Conservation (phyloP, 2,329 filamentous ascomycete genomes). For the Xylariaceae sp. region DNA sequence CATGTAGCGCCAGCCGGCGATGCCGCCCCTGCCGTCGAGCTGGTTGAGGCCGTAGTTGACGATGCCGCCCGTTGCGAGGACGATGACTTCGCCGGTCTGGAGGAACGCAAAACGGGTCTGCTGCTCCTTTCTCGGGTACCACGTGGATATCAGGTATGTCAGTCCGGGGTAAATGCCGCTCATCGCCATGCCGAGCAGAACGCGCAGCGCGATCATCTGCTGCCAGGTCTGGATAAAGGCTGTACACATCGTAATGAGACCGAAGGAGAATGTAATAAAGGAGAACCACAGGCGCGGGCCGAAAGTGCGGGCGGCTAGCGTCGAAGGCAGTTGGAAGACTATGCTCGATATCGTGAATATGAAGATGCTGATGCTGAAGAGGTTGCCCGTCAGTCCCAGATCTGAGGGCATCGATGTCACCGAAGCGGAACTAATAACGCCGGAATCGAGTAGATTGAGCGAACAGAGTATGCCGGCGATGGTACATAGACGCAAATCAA, state of each 20-base stretch:
- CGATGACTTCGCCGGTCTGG: constrained; percentile 65
- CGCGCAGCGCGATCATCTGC: constrained; percentile 69
- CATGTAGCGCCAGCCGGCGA: constrained; percentile 71
- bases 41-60: constrained; percentile 72
- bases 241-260: constrained; percentile 66
- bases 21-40: constrained; percentile 56
- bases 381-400: constrained; percentile 63
- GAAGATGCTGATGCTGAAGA: constrained; percentile 72
- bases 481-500: constrained; percentile 69
- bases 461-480: constrained; percentile 73
- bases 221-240: constrained; percentile 69
- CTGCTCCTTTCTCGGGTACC: constrained; percentile 67
- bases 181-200: constrained; percentile 68
- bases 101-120: constrained; percentile 67
- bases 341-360: constrained; percentile 73
- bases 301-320: constrained; percentile 65
- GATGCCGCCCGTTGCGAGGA: constrained; percentile 67
- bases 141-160: constrained; percentile 56
- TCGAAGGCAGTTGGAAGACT: constrained; percentile 69
- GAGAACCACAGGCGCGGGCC: constrained; percentile 68
- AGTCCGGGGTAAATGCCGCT: constrained; percentile 56
- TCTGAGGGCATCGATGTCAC: constrained; percentile 70
- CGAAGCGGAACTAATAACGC: constrained; percentile 69
- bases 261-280: constrained; percentile 65
- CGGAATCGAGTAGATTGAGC: constrained; percentile 70